Conservation (phyloP, 2,329 filamentous ascomycete genomes). For the Neodidymelliopsis sp. region DNA sequence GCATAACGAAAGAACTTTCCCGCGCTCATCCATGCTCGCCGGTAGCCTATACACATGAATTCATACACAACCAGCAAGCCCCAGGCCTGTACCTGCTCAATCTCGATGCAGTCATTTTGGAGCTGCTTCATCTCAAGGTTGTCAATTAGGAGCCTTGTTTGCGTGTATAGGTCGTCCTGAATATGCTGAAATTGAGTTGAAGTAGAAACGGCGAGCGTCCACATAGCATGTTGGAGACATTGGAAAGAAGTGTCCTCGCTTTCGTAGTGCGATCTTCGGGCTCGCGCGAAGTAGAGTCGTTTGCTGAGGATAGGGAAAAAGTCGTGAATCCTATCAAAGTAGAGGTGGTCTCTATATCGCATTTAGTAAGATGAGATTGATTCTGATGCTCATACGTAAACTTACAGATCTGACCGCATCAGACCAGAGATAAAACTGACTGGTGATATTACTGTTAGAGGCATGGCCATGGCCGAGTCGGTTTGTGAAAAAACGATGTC, state of each 20-base stretch:
- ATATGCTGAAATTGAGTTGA: slow-evolving; percentile 10
- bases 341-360: slow-evolving; percentile 2
- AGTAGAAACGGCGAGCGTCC: slow-evolving; percentile 6
- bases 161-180: slow-evolving; percentile 2
- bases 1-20: slow-evolving; percentile 6
- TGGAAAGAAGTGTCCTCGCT: not conserved
- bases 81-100: slow-evolving; percentile 10
- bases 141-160: slow-evolving; percentile 6
- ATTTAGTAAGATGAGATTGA: not conserved
- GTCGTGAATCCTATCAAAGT: slow-evolving; percentile 5
- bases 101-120: slow-evolving; percentile 1
- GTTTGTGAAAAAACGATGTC: slow-evolving; percentile 4
- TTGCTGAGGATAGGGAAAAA: slow-evolving; percentile 10
- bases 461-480: not conserved
- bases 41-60: slow-evolving; percentile 6
- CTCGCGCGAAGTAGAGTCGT: slow-evolving; percentile 6
- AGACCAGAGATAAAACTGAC: slow-evolving; percentile 1
- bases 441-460: slow-evolving; percentile 1
- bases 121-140: not conserved
- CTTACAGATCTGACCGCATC: slow-evolving; percentile 3
- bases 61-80: slow-evolving; percentile 2
- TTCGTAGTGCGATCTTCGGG: not conserved
- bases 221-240: slow-evolving; percentile 10
- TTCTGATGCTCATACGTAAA: not conserved
- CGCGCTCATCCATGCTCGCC: slow-evolving; percentile 9